Evolutionary conservation across 495 filamentous ascomycete genomes (phyloP), one percentile per base, ranked within the genome.

Genomic region (Achaetomiella virescens): DNA sequence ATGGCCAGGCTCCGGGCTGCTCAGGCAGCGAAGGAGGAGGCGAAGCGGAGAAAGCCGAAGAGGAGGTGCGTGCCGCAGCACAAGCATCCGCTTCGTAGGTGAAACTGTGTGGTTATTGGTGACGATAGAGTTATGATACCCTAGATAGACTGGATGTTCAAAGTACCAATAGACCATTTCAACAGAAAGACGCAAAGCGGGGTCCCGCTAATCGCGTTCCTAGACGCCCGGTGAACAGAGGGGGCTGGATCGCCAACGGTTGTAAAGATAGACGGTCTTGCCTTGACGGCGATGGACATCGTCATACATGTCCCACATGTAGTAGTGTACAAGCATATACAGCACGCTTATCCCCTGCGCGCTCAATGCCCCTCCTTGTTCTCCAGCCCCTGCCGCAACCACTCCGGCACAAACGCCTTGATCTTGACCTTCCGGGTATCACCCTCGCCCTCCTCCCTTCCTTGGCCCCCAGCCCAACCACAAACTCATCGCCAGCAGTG

Each of bases 331-430:
- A 20, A 20, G 7, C 17, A 18, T 42, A 42, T 42, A 42, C 38
- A 42, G 15, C 38, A 42, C 38, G 27, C 27, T n/a, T n/a, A n/a
- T n/a, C n/a, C 27, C 27, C 27, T 4, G 4, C 27, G 9, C 27
- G 9, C 27, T 31, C n/a, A 54, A 18, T 47, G 52, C 25, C 22
- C 25, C 52, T 41, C 36, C 17, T 43, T 45, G 44, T 36, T 40
- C 17, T 20, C 44, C 51, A 66, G 55, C 52, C 72, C 72, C 14
- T 76, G 66, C 45, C 74, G 72, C 51, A 81, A 64, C 92, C 93
- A 97, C 21, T 75, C 70, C n/a, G 91, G 91, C 60, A 97, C 84
- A 69, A 96, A 86, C 12, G 92, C 89, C 73, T 89, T 93, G 8
- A 96, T 58, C 61, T 82, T 88, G 3, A 91, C 60, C 61, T 82